Evolutionary conservation across 228 moss, liverwort and hornwort species (phyloP), one percentile per base, ranked within the genome.

Genomic region (Sphagnum fallax): DNA sequence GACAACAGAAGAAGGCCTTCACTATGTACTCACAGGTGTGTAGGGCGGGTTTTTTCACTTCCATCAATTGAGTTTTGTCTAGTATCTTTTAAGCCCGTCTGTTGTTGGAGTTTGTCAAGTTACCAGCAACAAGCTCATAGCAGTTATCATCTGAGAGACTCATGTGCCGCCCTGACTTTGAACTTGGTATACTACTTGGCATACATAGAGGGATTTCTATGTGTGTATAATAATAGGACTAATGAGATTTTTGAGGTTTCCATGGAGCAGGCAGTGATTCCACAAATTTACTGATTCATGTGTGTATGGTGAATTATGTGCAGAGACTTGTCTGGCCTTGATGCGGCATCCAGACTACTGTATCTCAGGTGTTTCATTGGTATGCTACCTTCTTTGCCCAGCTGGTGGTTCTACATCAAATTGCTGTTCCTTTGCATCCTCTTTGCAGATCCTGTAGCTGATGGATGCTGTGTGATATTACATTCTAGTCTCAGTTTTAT

Each of bases 311-410:
- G 55, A 12, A 55, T 55, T 8, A 55, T 76, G 47, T 74, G 70
- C 90, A 95, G 97, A 97, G 71, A 82, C 97, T 59, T 91, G 91
- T 67, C 75, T 97, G 75, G 79, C 97, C 51, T 73, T 97, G 67
- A 75, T 97, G 77, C 87, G 97, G 71, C 97, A 93, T 72, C 93
- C 97, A 61, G 97, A 97, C 78, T 90, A 84, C 77, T 97, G 91
- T 73, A 93, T 93, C 73, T 87, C 93, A 48, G 93, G 87, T 47
- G 75, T 93, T 71, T 91, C 93, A 52, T 81, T 82, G 85, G 95
- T 95, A 87, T 47, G 79, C 73, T 11, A 2, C 32, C 32, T 32
- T 32, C 32, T 32, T 32, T 32, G 32, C 32, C 32, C 32, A 32
- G 32, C 32, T 32, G 32, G 32, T 32, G 32, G 32, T 32, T 32